Evolutionary conservation across 306 rosid species (phyloP).

Genomic region (Sicyos baderoa): DNA sequence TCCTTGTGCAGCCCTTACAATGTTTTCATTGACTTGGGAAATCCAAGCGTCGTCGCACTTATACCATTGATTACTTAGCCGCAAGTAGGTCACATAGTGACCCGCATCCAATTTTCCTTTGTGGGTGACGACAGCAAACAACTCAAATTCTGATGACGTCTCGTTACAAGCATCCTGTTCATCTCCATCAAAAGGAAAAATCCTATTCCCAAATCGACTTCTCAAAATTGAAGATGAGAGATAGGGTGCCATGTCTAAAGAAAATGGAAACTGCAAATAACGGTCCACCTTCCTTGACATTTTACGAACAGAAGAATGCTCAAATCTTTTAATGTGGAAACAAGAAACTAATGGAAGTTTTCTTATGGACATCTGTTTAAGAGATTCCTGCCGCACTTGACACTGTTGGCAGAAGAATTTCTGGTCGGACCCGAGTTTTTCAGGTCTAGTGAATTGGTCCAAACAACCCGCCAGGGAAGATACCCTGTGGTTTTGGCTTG

Average conservation of each 20-base stretch:
- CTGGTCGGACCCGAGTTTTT: slow-evolving; percentile 85
- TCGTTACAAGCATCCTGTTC: slow-evolving; percentile 56
- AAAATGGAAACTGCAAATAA: slow-evolving; percentile 80
- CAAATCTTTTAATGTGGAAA: slow-evolving; percentile 86
- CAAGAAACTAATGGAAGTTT: slow-evolving; percentile 84
- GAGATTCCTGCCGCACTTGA: slow-evolving; percentile 81
- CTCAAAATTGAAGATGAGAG: slow-evolving; percentile 81
- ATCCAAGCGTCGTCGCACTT: slow-evolving; percentile 95
- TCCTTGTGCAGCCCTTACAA: slow-evolving; percentile 85
- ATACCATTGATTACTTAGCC: slow-evolving; percentile 75
- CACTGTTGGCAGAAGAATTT: slow-evolving; percentile 88
- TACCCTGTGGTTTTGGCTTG: slow-evolving; percentile 39
- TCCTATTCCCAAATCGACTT: slow-evolving; percentile 70
- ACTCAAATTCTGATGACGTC: slow-evolving; percentile 68
- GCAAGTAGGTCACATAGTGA: slow-evolving; percentile 79
- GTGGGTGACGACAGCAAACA: slow-evolving; percentile 87
- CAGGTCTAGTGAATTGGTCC: slow-evolving; percentile 85
- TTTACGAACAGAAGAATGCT: slow-evolving; percentile 76
- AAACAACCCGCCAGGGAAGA: slow-evolving; percentile 81
- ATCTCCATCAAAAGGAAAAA: slow-evolving; percentile 63
- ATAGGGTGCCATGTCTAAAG: slow-evolving; percentile 79
- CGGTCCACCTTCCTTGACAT: slow-evolving; percentile 83
- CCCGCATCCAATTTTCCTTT: slow-evolving; percentile 86
- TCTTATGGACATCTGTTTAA: slow-evolving; percentile 89
- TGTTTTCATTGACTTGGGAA: slow-evolving; percentile 71